Conservation (phyloP, 2,329 filamentous ascomycete species). For the Aspergillus tamarii region DNA sequence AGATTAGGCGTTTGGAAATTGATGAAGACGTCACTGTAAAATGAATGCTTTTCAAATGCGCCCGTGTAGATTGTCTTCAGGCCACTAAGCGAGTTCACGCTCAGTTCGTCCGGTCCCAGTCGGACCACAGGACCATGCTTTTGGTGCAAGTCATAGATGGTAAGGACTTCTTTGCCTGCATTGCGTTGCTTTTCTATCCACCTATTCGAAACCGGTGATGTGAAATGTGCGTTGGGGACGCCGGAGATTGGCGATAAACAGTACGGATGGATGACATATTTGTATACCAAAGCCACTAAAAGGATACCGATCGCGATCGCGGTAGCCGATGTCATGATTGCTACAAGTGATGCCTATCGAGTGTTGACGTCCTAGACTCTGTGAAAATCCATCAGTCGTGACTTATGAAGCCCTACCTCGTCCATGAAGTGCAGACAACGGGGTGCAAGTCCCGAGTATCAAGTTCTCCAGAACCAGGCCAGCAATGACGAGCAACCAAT, state of each 20-base stretch:
- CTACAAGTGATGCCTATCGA: neutral
- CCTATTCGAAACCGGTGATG: conserved; percentile 58
- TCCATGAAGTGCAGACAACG: neutral
- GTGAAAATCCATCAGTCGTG: neutral
- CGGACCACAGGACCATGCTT: conserved; percentile 61
- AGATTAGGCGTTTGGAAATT: conserved; percentile 67
- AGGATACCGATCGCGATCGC: neutral
- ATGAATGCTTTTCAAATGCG: conserved; percentile 68
- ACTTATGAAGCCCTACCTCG: neutral
- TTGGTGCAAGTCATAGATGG: conserved; percentile 59
- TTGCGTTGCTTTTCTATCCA: conserved; percentile 67
- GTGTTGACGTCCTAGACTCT: neutral
- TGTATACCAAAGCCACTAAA: conserved; percentile 22
- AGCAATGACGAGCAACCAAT: neutral
- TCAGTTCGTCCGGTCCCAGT: conserved; percentile 66
- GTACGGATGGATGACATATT: conserved; percentile 29
- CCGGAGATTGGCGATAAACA: conserved; percentile 62
- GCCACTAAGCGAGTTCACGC: conserved; percentile 64
- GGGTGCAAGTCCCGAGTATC: neutral
- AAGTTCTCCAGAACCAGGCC: neutral
- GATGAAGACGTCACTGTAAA: conserved; percentile 66
- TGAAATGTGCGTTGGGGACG: conserved; percentile 67
- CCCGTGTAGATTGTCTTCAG: conserved; percentile 65
- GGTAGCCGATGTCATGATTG: neutral
- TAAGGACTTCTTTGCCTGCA: conserved; percentile 58